Percentiles rank a stretch among this genome's conserved stretches.
phyloP scores from a whole-genome alignment of 2,329 filamentous ascomycete genomes.

The Aureobasidium sp. region DNA sequence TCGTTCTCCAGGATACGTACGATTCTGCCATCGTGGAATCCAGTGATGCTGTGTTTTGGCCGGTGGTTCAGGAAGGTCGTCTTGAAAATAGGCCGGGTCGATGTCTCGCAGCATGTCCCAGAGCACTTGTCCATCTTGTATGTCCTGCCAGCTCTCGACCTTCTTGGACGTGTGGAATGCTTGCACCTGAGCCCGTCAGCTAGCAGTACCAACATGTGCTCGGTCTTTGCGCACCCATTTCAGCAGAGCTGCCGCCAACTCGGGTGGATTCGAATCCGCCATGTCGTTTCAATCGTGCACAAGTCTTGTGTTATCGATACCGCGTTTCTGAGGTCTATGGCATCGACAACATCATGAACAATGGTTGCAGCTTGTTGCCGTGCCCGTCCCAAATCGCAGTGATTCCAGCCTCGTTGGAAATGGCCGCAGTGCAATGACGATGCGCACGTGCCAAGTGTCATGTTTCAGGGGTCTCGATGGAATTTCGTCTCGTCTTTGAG shows the following conservation, averaged over 20 bases:
- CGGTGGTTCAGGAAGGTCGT: constrained; percentile 41
- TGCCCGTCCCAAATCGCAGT: neutral
- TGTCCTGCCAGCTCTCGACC: constrained; percentile 18
- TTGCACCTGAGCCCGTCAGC: constrained; percentile 8
- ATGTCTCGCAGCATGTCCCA: constrained; percentile 44
- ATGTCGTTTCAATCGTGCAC: neutral
- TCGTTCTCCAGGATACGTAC: neutral
- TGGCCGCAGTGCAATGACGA: neutral
- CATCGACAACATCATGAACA: neutral
- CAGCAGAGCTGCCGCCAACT: constrained; percentile 17
- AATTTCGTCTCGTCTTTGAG: neutral
- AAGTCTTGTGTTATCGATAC: neutral
- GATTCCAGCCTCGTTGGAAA: neutral
- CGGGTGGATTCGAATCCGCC: constrained; percentile 15
- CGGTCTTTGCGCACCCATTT: constrained; percentile 15
- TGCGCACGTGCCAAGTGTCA: constrained; percentile 6
- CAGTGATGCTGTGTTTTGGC: constrained; percentile 40
- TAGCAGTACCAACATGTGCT: neutral
- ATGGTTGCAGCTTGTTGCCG: neutral
- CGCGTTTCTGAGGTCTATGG: neutral
- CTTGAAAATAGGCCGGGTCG: constrained; percentile 43
- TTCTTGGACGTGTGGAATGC: constrained; percentile 14
- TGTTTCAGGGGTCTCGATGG: constrained; percentile 1
- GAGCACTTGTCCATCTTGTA: constrained; percentile 42
- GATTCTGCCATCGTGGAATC: constrained; percentile 48